Conservation (phyloP, 371 early-diverging fungal species). For the Thermomucor indicae-seudaticae region DNA sequence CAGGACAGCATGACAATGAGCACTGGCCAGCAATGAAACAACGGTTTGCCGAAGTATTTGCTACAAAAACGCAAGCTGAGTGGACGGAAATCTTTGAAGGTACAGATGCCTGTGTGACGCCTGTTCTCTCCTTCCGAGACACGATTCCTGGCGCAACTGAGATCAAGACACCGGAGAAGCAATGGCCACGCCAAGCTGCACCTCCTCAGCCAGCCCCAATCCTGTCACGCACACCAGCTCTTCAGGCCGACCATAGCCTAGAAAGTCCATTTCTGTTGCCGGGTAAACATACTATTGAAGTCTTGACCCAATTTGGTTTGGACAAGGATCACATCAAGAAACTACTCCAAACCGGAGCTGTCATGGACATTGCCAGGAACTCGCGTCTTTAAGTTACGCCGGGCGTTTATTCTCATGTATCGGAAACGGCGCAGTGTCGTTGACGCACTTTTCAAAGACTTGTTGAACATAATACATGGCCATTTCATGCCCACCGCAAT, state of each 20-base stretch:
- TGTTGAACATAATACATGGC: slow-evolving; percentile 25
- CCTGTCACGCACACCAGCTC: slow-evolving; percentile 58
- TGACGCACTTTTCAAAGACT: slow-evolving; percentile 33
- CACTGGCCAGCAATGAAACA: slow-evolving; percentile 55
- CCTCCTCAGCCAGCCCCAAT: slow-evolving; percentile 58
- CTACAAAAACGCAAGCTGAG: slow-evolving; percentile 57
- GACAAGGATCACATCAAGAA: slow-evolving; percentile 6
- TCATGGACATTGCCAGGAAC: slow-evolving; percentile 9
- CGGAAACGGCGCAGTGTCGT: slow-evolving; percentile 34
- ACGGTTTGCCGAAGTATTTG: slow-evolving; percentile 48
- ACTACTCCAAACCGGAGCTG: slow-evolving; percentile 8
- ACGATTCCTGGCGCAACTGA: slow-evolving; percentile 18
- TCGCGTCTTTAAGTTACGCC: not conserved
- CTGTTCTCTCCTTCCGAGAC: slow-evolving; percentile 56
- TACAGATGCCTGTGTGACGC: slow-evolving; percentile 73
- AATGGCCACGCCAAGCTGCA: slow-evolving; percentile 32
- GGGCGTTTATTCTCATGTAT: not conserved
- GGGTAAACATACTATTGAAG: slow-evolving; percentile 52
- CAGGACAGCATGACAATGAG: slow-evolving; percentile 49
- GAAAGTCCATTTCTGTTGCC: slow-evolving; percentile 36
- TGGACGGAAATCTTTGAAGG: slow-evolving; percentile 65
- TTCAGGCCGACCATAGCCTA: not conserved
- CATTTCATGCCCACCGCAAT: slow-evolving; percentile 21
- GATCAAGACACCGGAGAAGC: slow-evolving; percentile 2
- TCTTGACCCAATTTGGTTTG: slow-evolving; percentile 56